Evolutionary conservation across 2,329 filamentous ascomycete species (phyloP).

Genomic region (Sclerotinia minor): DNA sequence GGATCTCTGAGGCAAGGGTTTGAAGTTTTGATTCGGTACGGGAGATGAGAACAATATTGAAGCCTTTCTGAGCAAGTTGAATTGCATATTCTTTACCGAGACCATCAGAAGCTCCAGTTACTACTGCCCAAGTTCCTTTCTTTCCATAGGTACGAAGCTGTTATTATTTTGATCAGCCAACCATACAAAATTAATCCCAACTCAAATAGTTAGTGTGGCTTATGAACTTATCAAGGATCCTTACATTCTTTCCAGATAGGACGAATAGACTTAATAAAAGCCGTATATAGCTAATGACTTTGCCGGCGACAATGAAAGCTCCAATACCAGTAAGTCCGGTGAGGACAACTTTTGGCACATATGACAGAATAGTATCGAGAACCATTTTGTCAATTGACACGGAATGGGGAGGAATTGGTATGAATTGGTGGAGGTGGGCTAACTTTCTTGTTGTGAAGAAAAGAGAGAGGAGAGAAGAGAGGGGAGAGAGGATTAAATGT

Average conservation of each 20-base stretch:
- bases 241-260: constrained; percentile 61
- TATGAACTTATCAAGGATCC: background rate
- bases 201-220: background rate
- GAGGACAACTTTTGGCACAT: constrained; percentile 32
- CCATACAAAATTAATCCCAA: background rate
- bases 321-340: constrained; percentile 52
- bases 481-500: too few species aligned
- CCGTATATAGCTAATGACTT: constrained; percentile 58
- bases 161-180: background rate
- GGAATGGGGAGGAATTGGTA: background rate
- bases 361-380: constrained; percentile 28
- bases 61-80: constrained; percentile 86
- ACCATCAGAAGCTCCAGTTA: constrained; percentile 94
- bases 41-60: constrained; percentile 92
- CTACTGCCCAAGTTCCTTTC: constrained; percentile 88
- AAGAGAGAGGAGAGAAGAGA: too few species aligned
- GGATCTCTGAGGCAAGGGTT: constrained; percentile 72
- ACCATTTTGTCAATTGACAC: constrained; percentile 26
- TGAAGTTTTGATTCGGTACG: constrained; percentile 93
- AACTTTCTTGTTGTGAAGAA: background rate
- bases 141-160: constrained; percentile 88
- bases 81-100: constrained; percentile 94
- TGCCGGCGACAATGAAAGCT: constrained; percentile 57
- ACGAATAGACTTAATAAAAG: constrained; percentile 69
- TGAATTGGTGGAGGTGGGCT: background rate